Evolutionary conservation across 106 monocot genomes (phyloP).

Genomic region (Alisma plantagoaquatica): DNA sequence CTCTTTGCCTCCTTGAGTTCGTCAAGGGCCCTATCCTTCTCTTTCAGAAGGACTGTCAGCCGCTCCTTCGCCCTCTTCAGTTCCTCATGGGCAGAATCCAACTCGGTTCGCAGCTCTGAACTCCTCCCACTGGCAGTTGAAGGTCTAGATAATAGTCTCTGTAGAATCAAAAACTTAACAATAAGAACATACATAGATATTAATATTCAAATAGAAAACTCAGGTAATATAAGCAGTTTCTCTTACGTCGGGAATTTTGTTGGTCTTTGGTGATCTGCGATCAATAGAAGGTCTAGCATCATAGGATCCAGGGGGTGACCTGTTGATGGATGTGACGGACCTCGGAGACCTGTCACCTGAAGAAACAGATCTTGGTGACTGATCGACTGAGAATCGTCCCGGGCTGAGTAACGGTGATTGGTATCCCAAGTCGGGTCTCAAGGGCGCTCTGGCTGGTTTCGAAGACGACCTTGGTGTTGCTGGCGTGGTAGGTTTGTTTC

Average conservation of each 20-base stretch:
- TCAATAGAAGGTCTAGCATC: neutral
- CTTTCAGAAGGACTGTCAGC: conserved; percentile 27
- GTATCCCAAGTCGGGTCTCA: conserved; percentile 27
- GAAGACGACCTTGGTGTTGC: conserved; percentile 24
- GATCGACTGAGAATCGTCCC: conserved; percentile 30
- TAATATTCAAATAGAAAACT: neutral
- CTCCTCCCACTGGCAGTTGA: conserved; percentile 13
- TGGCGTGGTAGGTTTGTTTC: conserved; percentile 6
- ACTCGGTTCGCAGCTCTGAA: conserved; percentile 29
- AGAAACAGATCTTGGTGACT: conserved; percentile 24
- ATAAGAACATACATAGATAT: neutral
- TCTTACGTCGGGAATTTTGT: conserved; percentile 42
- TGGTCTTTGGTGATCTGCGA: conserved; percentile 21
- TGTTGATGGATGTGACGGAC: conserved; percentile 26
- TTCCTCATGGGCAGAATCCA: conserved; percentile 35
- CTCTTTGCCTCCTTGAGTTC: conserved; percentile 58
- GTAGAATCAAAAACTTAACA: conserved; percentile 1
- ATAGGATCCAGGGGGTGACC: neutral
- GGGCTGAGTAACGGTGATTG: conserved; percentile 29
- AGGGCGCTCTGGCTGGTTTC: conserved; percentile 29
- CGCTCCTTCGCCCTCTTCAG: conserved; percentile 49
- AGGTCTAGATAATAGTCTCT: too few relatives aligned
- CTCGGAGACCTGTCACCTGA: conserved; percentile 15
- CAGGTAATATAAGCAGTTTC: neutral
- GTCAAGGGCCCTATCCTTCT: conserved; percentile 33